Percentiles rank a stretch among this genome's conserved stretches.
These are phyloP conservation scores for Alliaria petiolata DNA, from an alignment of 345 rosid species.

Conservation along the genomic window DNA sequence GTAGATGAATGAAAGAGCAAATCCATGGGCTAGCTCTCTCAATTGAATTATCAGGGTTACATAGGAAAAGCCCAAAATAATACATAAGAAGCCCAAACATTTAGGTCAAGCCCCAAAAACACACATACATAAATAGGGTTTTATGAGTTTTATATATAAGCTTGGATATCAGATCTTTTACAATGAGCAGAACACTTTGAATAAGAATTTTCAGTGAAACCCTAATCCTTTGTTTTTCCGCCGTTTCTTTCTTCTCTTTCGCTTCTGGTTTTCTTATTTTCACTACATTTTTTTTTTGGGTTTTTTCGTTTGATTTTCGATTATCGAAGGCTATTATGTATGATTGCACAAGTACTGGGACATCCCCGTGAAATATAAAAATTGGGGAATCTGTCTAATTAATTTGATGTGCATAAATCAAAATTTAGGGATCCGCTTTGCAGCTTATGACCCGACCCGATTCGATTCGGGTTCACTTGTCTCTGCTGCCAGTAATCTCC, in stretches of 20 bases:
- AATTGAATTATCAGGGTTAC: background rate
- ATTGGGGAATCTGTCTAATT: slow-evolving; percentile 33
- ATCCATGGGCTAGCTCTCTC: background rate
- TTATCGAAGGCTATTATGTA: background rate
- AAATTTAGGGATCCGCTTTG: slow-evolving; percentile 39
- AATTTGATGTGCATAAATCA: slow-evolving; percentile 23
- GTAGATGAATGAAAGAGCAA: background rate
- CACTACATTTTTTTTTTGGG: too few species aligned
- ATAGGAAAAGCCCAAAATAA: background rate
- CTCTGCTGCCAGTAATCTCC: slow-evolving; percentile 39
- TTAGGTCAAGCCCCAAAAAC: background rate
- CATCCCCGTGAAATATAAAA: slow-evolving; percentile 7
- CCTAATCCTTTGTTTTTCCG: background rate
- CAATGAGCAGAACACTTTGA: background rate
- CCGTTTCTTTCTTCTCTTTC: background rate
- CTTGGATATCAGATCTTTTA: background rate
- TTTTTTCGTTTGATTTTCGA: background rate
- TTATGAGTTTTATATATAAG: background rate
- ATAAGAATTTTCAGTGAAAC: too few species aligned
- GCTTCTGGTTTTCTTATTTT: background rate
- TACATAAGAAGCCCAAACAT: background rate
- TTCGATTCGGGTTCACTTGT: background rate
- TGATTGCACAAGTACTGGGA: slow-evolving; percentile 37
- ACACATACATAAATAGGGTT: slow-evolving; percentile 4
- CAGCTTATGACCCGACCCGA: slow-evolving; percentile 25